A percentile compares a stretch with the other conserved stretches of the same genome.
These are phyloP conservation scores for Phytomonas sp. DNA, from an alignment of 208 protist genomes.

Conservation along the genomic window DNA sequence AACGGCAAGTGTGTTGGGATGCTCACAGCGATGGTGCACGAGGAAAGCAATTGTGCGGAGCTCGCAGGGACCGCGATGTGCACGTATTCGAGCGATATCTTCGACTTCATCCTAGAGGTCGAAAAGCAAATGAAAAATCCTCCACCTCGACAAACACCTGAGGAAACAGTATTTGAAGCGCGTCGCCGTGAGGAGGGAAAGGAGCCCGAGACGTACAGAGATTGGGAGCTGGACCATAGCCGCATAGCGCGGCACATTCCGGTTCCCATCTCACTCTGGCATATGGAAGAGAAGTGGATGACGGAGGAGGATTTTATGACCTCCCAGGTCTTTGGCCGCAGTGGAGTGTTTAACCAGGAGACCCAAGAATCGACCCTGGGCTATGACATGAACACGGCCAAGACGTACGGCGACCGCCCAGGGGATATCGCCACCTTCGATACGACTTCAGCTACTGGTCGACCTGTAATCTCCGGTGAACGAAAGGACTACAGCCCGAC, in stretches of 20 bases:
- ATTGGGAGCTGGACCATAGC: slow-evolving; percentile 77
- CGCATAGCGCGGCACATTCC: slow-evolving; percentile 78
- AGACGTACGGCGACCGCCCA: slow-evolving; percentile 64
- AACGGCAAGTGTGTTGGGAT: slow-evolving; percentile 88
- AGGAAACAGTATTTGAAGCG: slow-evolving; percentile 71
- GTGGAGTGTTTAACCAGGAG: slow-evolving; percentile 80
- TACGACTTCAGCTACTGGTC: slow-evolving; percentile 32
- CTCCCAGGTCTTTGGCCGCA: slow-evolving; percentile 65
- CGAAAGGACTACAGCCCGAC: slow-evolving; percentile 78
- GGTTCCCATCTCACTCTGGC: slow-evolving; percentile 75
- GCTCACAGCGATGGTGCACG: slow-evolving; percentile 85
- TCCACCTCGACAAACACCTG: slow-evolving; percentile 19
- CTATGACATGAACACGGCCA: slow-evolving; percentile 81
- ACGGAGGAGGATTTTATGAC: slow-evolving; percentile 87
- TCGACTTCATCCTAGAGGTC: slow-evolving; percentile 86
- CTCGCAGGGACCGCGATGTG: slow-evolving; percentile 86
- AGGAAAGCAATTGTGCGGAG: slow-evolving; percentile 63
- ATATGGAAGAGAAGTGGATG: slow-evolving; percentile 88
- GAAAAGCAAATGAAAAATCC: slow-evolving; percentile 85
- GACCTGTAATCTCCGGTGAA: slow-evolving; percentile 60
- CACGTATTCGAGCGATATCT: slow-evolving; percentile 78
- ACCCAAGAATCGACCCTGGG: slow-evolving; percentile 77
- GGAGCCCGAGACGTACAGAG: slow-evolving; percentile 21
- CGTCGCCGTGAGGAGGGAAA: slow-evolving; percentile 39
- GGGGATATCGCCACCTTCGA: slow-evolving; percentile 55